Evolutionary conservation across 2,329 filamentous ascomycete genomes (phyloP).

Genomic region (Ophiocordyceps camponoti-floridani): DNA sequence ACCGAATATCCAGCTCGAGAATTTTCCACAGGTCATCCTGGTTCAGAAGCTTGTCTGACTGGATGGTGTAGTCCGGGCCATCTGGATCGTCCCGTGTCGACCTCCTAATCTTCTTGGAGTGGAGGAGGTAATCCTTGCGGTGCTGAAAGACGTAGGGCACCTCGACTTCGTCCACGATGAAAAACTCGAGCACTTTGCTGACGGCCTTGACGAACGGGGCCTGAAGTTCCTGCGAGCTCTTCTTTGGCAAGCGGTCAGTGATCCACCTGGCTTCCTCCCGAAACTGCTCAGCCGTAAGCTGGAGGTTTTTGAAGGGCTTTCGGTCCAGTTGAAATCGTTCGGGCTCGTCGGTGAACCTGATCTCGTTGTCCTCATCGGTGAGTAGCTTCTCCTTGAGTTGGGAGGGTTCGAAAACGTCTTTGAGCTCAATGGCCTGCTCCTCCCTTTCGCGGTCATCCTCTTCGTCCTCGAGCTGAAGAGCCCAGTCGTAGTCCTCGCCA

Average conservation of each 20-base stretch:
- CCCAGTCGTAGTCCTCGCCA: conserved; percentile 91
- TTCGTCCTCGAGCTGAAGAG: conserved; percentile 72
- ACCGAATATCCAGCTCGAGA: conserved; percentile 87
- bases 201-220: conserved; percentile 77
- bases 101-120: conserved; percentile 55
- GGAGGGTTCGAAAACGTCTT: conserved; percentile 95
- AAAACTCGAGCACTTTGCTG: conserved; percentile 83
- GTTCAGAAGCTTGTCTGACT: conserved; percentile 73
- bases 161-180: conserved; percentile 86
- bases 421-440: conserved; percentile 76
- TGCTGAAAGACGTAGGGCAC: conserved; percentile 97
- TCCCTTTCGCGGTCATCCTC: conserved; percentile 63
- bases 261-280: conserved; percentile 89
- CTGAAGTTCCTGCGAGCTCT: conserved; percentile 53
- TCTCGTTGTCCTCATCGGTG: conserved; percentile 86
- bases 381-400: conserved; percentile 87
- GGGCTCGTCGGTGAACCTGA: conserved; percentile 75
- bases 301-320: conserved; percentile 69
- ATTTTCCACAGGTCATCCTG: conserved; percentile 94
- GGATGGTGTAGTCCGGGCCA: conserved; percentile 53
- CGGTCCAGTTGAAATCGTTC: conserved; percentile 89
- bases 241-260: conserved; percentile 75
- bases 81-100: conserved; percentile 47
- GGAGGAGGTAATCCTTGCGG: conserved; percentile 92
- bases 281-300: conserved; percentile 68